Base-by-base conservation (phyloP, 1,139 yeast genomes). In the Scheffersomyces illinoinensis region DNA sequence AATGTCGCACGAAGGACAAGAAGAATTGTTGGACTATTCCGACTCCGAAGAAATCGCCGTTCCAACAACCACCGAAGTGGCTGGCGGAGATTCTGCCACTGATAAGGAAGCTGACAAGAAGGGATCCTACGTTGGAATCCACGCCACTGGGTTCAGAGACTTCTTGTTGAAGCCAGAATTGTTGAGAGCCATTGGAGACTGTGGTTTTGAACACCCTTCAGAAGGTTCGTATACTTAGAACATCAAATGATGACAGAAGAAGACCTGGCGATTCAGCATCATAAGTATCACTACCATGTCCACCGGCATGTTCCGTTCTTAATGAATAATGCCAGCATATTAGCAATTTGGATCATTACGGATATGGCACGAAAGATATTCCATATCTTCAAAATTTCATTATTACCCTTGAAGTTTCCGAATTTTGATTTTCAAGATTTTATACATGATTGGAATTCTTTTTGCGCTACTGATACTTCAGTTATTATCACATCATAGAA, bases 201-300 rank as follows among this genome's bases (percentile, higher is more conserved):
- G 98, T 84, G 99, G 99, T 84, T 95, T 95, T 75, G 99, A 95
- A 83, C 99, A 95, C 83, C 99, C 99, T 67, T 93, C 98, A 64
- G 99, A 95, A 89, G 96, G 95, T 90, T 80, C 85, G 93, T 89
- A 78, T 74, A 20, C 51, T 20, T 20, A 48, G 18, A 48, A n/a
- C 21, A 24, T 17, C 51, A 48, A 5, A 48, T 20, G 24, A 48
- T 20, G 51, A 14, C 17, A 33, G 43, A 33, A 33, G 43, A 33
- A 33, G 17, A 33, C 43, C 7, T 24, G 43, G 10, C 43, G 43
- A 33, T 33, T 33, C 43, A 33, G 43, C 17, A 33, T 33, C 17
- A 33, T 33, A 33, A 33, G 17, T 33, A 14, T 33, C 43, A 33
- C 8, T 17, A 33, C 43, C 17, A 17, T 4, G 17, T 33, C 2